Conservation (phyloP, 208 protist genomes). For the Acanthamoeba triangularis region DNA sequence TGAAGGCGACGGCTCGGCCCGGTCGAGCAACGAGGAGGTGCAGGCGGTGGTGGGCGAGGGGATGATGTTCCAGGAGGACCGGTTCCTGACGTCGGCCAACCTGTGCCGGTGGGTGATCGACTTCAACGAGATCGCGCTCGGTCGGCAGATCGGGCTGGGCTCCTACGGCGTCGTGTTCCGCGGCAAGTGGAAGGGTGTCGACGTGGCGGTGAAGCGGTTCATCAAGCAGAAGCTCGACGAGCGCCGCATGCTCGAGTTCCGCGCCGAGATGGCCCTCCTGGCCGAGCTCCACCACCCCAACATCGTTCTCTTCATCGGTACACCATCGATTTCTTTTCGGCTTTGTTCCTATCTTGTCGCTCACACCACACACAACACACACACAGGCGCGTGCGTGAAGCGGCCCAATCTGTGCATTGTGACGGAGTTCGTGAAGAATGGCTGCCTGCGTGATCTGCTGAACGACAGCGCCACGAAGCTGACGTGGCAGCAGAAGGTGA, state of each 20-base stretch:
- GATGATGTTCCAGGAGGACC: slow-evolving; percentile 8
- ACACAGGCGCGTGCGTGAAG: slow-evolving; percentile 4
- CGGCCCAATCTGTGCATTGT: slow-evolving; percentile 33
- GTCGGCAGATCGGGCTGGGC: background rate
- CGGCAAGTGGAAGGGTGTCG: slow-evolving; percentile 56
- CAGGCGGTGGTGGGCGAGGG: slow-evolving; percentile 11
- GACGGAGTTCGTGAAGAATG: slow-evolving; percentile 47
- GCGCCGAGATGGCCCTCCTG: slow-evolving; percentile 44
- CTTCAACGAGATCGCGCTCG: slow-evolving; percentile 36
- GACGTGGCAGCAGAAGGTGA: background rate
- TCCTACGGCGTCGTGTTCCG: slow-evolving; percentile 22
- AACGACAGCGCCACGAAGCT: background rate
- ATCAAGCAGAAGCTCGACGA: slow-evolving; percentile 72
- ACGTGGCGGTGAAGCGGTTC: slow-evolving; percentile 52
- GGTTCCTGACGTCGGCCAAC: background rate
- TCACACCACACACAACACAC: background rate
- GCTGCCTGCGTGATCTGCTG: background rate
- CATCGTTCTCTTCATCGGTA: slow-evolving; percentile 61
- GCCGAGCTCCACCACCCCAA: slow-evolving; percentile 55
- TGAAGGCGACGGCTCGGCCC: background rate
- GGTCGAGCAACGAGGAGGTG: background rate
- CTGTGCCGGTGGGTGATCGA: background rate
- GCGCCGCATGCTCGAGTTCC: slow-evolving; percentile 39
- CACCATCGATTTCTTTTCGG: background rate
- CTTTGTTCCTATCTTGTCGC: background rate